A percentile compares a stretch with the other conserved stretches of the same genome.
Conservation (phyloP, 768 basidiomycete species). For the Paxillus involutus region DNA sequence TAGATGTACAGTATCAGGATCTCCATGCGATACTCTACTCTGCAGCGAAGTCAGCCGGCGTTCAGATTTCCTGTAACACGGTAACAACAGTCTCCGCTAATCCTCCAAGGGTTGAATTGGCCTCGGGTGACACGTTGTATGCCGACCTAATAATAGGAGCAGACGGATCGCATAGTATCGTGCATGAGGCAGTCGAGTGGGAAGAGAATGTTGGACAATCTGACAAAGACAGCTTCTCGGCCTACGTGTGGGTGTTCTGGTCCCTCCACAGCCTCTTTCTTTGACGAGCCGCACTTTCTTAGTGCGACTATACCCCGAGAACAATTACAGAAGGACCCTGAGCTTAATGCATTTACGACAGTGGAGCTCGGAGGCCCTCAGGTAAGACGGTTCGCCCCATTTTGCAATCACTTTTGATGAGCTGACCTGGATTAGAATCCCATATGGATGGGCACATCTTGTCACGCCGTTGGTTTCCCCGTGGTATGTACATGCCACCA, state of each 20-base stretch:
- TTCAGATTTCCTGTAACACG: slow-evolving; percentile 42
- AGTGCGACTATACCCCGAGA: slow-evolving; percentile 43
- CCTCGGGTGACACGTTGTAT: slow-evolving; percentile 40
- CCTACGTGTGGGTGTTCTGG: slow-evolving; percentile 42
- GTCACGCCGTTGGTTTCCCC: slow-evolving; percentile 13
- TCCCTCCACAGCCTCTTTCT: neutral
- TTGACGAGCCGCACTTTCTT: neutral
- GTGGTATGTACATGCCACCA: slow-evolving; percentile 8
- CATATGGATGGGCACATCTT: slow-evolving; percentile 21
- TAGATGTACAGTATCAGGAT: slow-evolving; percentile 45
- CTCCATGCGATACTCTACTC: slow-evolving; percentile 47
- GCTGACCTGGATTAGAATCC: slow-evolving; percentile 9
- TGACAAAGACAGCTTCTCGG: slow-evolving; percentile 25
- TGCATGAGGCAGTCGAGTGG: slow-evolving; percentile 31
- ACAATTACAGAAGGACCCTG: slow-evolving; percentile 38
- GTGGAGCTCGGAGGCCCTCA: slow-evolving; percentile 12
- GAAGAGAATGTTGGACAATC: slow-evolving; percentile 23
- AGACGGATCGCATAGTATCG: slow-evolving; percentile 51
- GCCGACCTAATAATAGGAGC: slow-evolving; percentile 59
- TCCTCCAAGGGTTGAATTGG: slow-evolving; percentile 31
- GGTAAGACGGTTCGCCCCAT: slow-evolving; percentile 1
- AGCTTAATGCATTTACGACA: slow-evolving; percentile 29
- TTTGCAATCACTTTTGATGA: neutral
- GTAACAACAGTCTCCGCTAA: slow-evolving; percentile 30
- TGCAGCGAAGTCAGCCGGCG: slow-evolving; percentile 46